A percentile compares a stretch with the other conserved stretches of the same genome.
These are phyloP conservation scores for Ceriops decandra DNA, from an alignment of 345 rosid genomes.

Conservation along the genomic window DNA sequence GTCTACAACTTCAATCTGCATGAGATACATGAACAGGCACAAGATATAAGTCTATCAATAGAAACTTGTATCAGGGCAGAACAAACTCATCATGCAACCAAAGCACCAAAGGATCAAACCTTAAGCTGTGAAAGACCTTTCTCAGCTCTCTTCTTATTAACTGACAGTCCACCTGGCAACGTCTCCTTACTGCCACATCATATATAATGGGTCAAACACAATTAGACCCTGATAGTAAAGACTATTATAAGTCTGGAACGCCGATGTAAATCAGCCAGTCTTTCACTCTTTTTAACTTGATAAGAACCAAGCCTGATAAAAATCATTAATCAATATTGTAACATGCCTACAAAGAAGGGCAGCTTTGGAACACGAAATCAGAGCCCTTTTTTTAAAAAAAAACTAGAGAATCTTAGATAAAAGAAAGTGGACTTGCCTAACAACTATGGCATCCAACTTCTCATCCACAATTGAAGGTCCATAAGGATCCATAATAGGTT, in stretches of 20 bases:
- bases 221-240: neutral
- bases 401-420: neutral
- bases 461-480: constrained; percentile 86
- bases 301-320: too few species aligned
- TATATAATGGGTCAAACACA: constrained; percentile 8
- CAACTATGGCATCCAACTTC: constrained; percentile 80
- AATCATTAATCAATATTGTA: too few species aligned
- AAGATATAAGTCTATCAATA: neutral
- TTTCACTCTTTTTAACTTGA: too few species aligned
- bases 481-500: constrained; percentile 76
- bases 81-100: neutral
- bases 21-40: neutral
- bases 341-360: too few species aligned
- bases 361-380: neutral
- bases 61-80: too few species aligned
- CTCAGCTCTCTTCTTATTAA: constrained; percentile 72
- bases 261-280: too few species aligned
- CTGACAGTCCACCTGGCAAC: constrained; percentile 75
- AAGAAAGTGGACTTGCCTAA: constrained; percentile 43
- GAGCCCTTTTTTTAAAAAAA: neutral
- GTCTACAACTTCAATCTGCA: constrained; percentile 79
- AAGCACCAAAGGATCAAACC: constrained; percentile 38
- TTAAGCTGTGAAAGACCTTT: constrained; percentile 61
- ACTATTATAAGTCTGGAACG: neutral
- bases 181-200: constrained; percentile 76